These are phyloP conservation scores for Hanseniaspora singularis DNA, from an alignment of 805 yeast species.

Conservation along the genomic window DNA sequence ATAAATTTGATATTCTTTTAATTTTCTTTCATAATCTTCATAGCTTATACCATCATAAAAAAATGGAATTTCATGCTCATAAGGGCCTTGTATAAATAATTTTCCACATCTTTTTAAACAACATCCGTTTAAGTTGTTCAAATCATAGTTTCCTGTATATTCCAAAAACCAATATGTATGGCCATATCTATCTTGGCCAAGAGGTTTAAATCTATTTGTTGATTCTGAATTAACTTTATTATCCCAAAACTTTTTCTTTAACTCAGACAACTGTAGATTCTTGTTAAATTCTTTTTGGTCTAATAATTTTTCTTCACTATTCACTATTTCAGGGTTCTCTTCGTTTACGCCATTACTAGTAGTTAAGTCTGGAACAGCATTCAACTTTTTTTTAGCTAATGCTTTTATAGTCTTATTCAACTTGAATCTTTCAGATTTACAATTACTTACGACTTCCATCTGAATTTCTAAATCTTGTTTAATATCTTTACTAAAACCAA, in stretches of 20 bases:
- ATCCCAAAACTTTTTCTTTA: constrained; percentile 41
- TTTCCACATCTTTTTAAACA: constrained; percentile 54
- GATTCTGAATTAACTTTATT: constrained; percentile 55
- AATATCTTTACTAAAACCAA: constrained; percentile 26
- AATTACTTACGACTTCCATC: constrained; percentile 26
- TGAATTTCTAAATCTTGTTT: constrained; percentile 26
- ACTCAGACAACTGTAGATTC: constrained; percentile 14
- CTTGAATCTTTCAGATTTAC: constrained; percentile 28
- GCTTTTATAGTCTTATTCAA: constrained; percentile 23
- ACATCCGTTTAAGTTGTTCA: constrained; percentile 31
- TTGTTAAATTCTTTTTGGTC: constrained; percentile 26
- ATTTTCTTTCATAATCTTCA: constrained; percentile 22
- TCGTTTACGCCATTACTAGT: too few relatives aligned
- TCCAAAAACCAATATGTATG: constrained; percentile 97
- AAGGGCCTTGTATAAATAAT: constrained; percentile 88
- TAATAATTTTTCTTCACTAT: constrained; percentile 18
- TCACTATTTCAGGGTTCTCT: too few relatives aligned
- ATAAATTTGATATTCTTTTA: constrained; percentile 22
- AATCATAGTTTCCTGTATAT: constrained; percentile 58
- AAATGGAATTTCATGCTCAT: constrained; percentile 33
- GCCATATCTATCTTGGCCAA: constrained; percentile 74
- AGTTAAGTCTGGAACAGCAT: too few relatives aligned
- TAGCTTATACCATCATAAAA: constrained; percentile 26
- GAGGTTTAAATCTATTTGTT: constrained; percentile 56
- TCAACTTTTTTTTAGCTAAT: background rate